Base-by-base conservation (phyloP, 768 basidiomycete species). In the Asterophora parasitica region DNA sequence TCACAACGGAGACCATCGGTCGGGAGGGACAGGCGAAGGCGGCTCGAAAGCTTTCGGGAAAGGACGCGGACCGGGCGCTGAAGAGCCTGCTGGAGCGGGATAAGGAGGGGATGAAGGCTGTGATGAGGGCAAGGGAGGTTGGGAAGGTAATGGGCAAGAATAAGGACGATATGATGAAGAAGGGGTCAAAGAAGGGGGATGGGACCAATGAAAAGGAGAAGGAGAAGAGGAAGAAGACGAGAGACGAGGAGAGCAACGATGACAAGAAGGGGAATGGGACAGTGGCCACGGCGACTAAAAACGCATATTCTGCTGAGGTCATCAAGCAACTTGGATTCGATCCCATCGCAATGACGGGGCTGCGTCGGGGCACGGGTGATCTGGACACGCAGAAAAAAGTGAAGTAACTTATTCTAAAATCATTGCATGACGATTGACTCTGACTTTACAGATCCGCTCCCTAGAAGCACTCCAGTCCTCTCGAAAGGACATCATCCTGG, bases 251-350 rank as follows among this genome's bases (percentile, higher is more conserved):
- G 48, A 44, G 13, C 53, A 27, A 15, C 31, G 31, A 28, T 48
- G 44, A 11, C 26, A n/a, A 8, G 37, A 43, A 23, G 33, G 34
- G 16, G 19, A 26, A 13, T 26, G 13, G 36, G 16, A 48, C 8
- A 12, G 13, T 34, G 8, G 27, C 48, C 15, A 39, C 48, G 28
- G 50, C 64, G 36, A 55, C 55, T 41, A 79, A 74, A 58, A 69
- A 65, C 37, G 75, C 78, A 1, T 92, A 85, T 61, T 82, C 83
- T 32, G 81, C 83, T 0, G 70, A 71, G 42, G 63, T 86, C 17
- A 79, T 92, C 58, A 83, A 83, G 58, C 71, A 76, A 4, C 70
- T 92, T 3, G 90, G 90, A 1, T 92, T 92, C 50, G 87, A 92
- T 64, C 90, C 90, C 19, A 78, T 81, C 2, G 58, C 71, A 7